Evolutionary conservation across 495 filamentous ascomycete species (phyloP).

Genomic region (Xylaria longipes): DNA sequence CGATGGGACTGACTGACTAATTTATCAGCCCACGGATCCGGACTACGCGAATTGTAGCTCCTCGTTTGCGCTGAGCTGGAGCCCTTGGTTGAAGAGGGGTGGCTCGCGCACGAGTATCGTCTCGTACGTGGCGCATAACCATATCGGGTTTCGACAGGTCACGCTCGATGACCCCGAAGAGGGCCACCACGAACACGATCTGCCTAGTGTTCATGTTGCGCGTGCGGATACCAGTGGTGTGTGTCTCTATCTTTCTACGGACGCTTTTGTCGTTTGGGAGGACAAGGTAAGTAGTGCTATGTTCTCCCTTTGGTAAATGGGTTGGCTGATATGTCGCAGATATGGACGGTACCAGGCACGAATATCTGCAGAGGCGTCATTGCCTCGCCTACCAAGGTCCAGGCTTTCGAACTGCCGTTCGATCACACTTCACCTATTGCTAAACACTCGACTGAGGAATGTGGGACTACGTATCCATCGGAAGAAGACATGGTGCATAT

Average conservation of each 20-base stretch:
- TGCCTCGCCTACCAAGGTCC: constrained; percentile 44
- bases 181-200: constrained; percentile 15
- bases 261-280: constrained; percentile 57
- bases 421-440: constrained; percentile 18
- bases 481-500: constrained; percentile 22
- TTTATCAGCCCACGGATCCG: constrained; percentile 39
- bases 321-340: constrained; percentile 40
- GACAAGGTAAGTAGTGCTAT: constrained; percentile 40
- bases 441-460: constrained; percentile 43
- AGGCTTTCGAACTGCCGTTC: constrained; percentile 48
- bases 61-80: constrained; percentile 53
- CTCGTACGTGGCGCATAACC: constrained; percentile 49
- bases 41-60: constrained; percentile 49
- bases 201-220: constrained; percentile 38
- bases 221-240: constrained; percentile 43
- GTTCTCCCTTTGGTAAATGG: background rate
- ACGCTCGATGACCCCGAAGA: constrained; percentile 31
- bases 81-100: constrained; percentile 47
- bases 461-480: constrained; percentile 46
- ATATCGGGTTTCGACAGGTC: constrained; percentile 54
- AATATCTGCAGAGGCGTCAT: constrained; percentile 51
- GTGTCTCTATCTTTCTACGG: constrained; percentile 51
- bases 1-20: background rate
- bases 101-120: constrained; percentile 43
- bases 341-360: constrained; percentile 40